phyloP scores from a whole-genome alignment of 345 rosid species.

The Salix dunnii region DNA sequence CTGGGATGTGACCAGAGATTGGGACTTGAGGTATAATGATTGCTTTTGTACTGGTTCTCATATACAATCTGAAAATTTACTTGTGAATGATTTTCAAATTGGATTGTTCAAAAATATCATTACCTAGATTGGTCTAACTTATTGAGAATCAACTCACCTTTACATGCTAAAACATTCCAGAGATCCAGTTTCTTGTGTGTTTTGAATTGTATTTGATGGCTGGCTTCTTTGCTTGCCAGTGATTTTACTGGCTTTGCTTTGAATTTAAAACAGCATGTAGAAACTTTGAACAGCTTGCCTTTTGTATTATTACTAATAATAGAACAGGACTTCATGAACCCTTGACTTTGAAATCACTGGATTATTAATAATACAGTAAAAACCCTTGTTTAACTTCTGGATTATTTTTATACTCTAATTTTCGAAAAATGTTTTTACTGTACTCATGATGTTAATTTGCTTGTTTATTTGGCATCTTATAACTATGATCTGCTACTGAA shows the following conservation, averaged over 20 bases:
- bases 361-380: too few relatives aligned
- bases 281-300: background rate
- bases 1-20: constrained; percentile 93
- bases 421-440: background rate
- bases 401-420: background rate
- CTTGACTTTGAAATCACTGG: background rate
- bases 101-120: background rate
- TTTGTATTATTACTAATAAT: background rate
- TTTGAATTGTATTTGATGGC: background rate
- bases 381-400: background rate
- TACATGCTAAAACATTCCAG: background rate
- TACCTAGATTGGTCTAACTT: background rate
- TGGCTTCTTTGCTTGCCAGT: background rate
- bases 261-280: background rate
- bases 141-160: background rate
- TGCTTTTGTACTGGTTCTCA: constrained; percentile 4
- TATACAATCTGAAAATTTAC: background rate
- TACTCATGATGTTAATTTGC: background rate
- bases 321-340: background rate
- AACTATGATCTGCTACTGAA: background rate
- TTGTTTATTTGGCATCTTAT: background rate
- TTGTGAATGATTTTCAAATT: background rate
- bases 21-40: constrained; percentile 80
- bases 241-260: background rate
- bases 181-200: background rate